Evolutionary conservation across 305 asterid species (phyloP), one percentile per base, ranked within the genome.

Genomic region (Fraxinus albicans): DNA sequence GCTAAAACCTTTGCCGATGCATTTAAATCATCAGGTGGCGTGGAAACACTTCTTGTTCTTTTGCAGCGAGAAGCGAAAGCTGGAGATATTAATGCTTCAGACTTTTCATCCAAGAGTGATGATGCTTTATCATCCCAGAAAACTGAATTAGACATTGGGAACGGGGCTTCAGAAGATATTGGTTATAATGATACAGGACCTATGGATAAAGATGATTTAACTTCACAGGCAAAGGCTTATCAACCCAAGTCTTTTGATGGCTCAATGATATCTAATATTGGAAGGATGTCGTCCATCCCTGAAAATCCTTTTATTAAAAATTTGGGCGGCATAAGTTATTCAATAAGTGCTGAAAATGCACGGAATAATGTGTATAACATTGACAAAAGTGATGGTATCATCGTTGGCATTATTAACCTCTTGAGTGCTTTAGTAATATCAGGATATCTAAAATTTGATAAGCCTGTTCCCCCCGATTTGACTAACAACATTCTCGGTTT

Each of bases 41-140:
- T 94, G 84, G 99, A 94, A 86, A 93, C 99, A 80, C 97, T 96
- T 87, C 98, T 96, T 85, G 98, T 92, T 87, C 90, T 94, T 84
- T 87, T 96, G 91, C 99, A 96, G 90, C 98, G 97, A 35, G 99
- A 96, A 91, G 93, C 98, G 80, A 96, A 93, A 91, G 88, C 88
- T 87, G 98, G 98, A 82, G 99, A 93, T 84, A 81, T 65, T 83
- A 90, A 91, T 85, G 87, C 79, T 80, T 87, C 93, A 79, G 91
- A 91, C 88, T 80, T 87, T 80, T 80, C 85, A 77, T 78, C 80
- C 36, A 87, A 88, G 86, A 86, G 82, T 81, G 89, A 87, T 70
- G 89, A 86, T 82, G 75, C 80, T 84, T 84, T 83, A 33, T 86
- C 90, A 35, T 75, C 87, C 21, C 82, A 83, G 85, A 89, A 84